Conservation (phyloP, 2,329 filamentous ascomycete genomes). For the Colletotrichum horii region DNA sequence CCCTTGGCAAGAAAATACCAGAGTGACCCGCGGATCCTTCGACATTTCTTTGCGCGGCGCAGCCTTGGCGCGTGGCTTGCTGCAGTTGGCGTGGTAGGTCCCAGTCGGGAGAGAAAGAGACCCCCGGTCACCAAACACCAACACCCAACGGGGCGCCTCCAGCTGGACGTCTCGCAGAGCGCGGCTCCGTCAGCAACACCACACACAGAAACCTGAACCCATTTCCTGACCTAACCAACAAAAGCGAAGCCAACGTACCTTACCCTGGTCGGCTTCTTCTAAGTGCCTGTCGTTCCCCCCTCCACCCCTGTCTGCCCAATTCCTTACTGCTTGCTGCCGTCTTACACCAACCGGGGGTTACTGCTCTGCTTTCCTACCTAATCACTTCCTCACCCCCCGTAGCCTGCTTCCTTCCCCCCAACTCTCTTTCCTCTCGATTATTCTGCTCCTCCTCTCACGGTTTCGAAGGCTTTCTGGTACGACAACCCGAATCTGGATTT, state of each 20-base stretch:
- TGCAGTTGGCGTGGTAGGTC: slow-evolving; percentile 16
- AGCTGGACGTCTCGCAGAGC: neutral
- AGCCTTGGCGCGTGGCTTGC: slow-evolving; percentile 16
- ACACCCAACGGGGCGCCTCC: neutral
- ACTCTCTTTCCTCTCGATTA: neutral
- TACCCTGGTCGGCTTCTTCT: neutral
- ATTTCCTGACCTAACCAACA: slow-evolving; percentile 5
- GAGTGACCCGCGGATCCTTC: neutral
- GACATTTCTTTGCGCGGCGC: slow-evolving; percentile 13
- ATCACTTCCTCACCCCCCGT: neutral
- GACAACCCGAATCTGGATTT: neutral
- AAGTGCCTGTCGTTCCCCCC: neutral
- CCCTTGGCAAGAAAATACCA: neutral
- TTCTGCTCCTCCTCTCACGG: neutral
- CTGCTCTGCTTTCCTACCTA: neutral
- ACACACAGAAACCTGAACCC: neutral
- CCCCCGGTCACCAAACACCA: neutral
- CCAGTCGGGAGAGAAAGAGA: neutral
- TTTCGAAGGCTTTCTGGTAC: neutral
- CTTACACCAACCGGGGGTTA: neutral
- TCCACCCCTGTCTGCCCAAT: neutral
- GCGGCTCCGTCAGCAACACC: neutral
- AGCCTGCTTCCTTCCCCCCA: neutral
- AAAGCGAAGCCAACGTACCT: slow-evolving; percentile 6
- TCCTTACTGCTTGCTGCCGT: neutral